Evolutionary conservation across 148 eudicot species (phyloP).

Genomic region (Cornus controversa): DNA sequence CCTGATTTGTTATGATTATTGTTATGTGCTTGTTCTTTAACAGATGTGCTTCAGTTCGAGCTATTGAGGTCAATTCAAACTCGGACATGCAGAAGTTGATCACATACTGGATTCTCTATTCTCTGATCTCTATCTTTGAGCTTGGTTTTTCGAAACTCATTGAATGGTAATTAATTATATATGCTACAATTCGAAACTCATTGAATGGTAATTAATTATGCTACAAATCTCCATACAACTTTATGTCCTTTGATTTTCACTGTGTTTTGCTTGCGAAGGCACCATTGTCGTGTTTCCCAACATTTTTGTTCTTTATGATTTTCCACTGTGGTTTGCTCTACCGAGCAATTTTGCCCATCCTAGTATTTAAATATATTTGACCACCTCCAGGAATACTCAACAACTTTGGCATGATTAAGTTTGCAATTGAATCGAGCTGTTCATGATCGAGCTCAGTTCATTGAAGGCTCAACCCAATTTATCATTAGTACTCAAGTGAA

Average conservation of each 20-base stretch:
- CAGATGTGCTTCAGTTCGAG: slow-evolving; percentile 13
- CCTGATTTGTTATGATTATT: neutral
- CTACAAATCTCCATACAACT: neutral
- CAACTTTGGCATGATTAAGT: too few species aligned
- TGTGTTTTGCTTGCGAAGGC: neutral
- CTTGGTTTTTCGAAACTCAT: slow-evolving; percentile 10
- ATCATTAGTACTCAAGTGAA: too few species aligned
- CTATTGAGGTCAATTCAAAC: slow-evolving; percentile 7
- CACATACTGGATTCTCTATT: slow-evolving; percentile 14
- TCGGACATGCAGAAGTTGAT: slow-evolving; percentile 5
- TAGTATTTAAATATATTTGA: too few species aligned
- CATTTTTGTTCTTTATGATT: too few species aligned
- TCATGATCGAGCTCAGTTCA: too few species aligned
- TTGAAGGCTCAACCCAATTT: too few species aligned
- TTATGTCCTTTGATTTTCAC: neutral
- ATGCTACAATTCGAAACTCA: too few species aligned
- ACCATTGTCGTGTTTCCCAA: neutral
- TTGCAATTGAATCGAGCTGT: too few species aligned
- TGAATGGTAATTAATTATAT: neutral
- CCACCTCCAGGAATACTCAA: too few species aligned
- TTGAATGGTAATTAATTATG: too few species aligned
- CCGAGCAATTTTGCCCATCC: too few species aligned
- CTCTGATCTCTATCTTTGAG: slow-evolving; percentile 12
- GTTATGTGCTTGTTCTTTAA: neutral
- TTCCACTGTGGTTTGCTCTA: too few species aligned